Evolutionary conservation across 2,329 filamentous ascomycete species (phyloP), one percentile per base, ranked within the genome.

Genomic region (Bipolaris oryzae): DNA sequence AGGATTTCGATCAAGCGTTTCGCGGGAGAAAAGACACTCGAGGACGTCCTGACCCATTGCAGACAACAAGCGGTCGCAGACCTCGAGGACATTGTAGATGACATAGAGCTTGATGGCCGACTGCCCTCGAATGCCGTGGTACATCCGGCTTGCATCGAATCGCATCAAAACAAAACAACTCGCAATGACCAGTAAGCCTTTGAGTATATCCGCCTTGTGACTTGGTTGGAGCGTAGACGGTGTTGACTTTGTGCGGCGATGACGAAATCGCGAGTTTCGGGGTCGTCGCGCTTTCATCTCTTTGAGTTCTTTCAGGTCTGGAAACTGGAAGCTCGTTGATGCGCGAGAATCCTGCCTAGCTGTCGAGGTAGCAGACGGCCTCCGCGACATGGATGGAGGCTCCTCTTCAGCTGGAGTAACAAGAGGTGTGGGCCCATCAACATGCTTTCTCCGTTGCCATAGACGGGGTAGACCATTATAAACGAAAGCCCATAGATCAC

Each of bases 61-160:
- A 0, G 92, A 92, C 28, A 98, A 86, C 0, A 99, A 83, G 7
- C 93, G 89, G 76, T 99, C 95, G 51, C 90, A 90, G 1, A 96
- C 90, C 77, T 99, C 95, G 5, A 99, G 85, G 33, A 97, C 91
- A 71, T 99, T 99, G 81, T 96, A 99, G 53, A 99, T 98, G 57
- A 99, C 95, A 74, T 99, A 99, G 10, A 99, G 84, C 74, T 99
- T 99, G 79, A 99, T 97, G 7, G 94, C 93, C 1, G 93, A 94
- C 76, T 99, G 95, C 0, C 92, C 95, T 44, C 94, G 89, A 67
- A 99, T 96, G 69, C 93, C 93, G 75, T 99, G 95, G 72, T 99
- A 99, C 91, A 98, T 97, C 49, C 93, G 87, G 72, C 93, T 97
- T 5, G 95, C 95, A 74, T 99, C 96, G 43, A 99, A 89, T 21